Percentiles rank a stretch among this genome's conserved stretches.
Evolutionary conservation across 208 protist genomes (phyloP).

Genomic region (Naegleria fowleri): DNA sequence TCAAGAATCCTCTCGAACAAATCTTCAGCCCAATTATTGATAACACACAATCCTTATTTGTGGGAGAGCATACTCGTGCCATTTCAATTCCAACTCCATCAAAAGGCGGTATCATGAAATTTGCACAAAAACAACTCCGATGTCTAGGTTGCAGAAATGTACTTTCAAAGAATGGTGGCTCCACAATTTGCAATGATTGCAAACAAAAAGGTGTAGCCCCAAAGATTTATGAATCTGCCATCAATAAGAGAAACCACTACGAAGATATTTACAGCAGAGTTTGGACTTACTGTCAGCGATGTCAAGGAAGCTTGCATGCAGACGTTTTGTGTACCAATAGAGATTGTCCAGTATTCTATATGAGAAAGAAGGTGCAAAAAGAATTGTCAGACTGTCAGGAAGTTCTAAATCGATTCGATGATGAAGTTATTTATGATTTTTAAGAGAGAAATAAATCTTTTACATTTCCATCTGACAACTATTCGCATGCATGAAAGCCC

Average conservation of each 20-base stretch:
- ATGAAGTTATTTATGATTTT: not conserved
- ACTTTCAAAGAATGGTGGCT: constrained; percentile 52
- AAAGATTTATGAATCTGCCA: constrained; percentile 79
- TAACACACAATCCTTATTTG: constrained; percentile 68
- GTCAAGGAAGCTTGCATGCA: constrained; percentile 92
- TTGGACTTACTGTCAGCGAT: constrained; percentile 99
- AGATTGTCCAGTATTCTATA: constrained; percentile 99
- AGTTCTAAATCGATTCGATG: constrained; percentile 83
- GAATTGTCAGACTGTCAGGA: constrained; percentile 87
- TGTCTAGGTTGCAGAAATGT: constrained; percentile 88
- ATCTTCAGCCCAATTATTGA: constrained; percentile 95
- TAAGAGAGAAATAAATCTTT: too few relatives aligned
- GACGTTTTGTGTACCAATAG: constrained; percentile 90
- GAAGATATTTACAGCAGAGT: constrained; percentile 90
- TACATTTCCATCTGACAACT: too few relatives aligned
- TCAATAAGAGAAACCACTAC: constrained; percentile 80
- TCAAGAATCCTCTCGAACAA: constrained; percentile 73
- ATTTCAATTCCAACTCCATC: constrained; percentile 84
- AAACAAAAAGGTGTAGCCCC: constrained; percentile 56
- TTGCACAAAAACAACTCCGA: constrained; percentile 85
- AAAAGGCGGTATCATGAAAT: constrained; percentile 91
- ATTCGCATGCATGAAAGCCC: too few relatives aligned
- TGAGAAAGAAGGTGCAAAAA: constrained; percentile 97
- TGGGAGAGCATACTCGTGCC: constrained; percentile 94
- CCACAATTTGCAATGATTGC: constrained; percentile 83